These are phyloP conservation scores for Prinsepia uniflora DNA, from an alignment of 306 rosid genomes.

Conservation along the genomic window DNA sequence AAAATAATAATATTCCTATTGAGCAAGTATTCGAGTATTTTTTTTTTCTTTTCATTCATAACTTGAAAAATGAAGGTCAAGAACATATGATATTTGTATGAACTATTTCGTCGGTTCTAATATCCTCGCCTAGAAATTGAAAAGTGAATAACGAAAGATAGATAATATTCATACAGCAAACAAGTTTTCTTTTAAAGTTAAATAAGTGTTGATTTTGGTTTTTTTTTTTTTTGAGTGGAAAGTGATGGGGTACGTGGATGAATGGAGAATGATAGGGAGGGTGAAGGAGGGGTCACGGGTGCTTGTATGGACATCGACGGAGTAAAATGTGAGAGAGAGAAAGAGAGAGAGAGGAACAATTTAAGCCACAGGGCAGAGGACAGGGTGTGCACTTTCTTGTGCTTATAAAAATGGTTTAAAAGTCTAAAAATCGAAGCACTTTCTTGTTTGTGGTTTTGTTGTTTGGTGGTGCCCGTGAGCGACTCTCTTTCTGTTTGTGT, in stretches of 20 bases:
- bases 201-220: conserved; percentile 12
- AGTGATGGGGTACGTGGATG: conserved; percentile 34
- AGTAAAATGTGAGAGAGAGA: conserved; percentile 34
- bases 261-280: conserved; percentile 13
- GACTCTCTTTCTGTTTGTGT: conserved; percentile 45
- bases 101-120: too few species aligned
- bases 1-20: too few species aligned
- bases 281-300: conserved; percentile 79
- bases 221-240: conserved; percentile 35
- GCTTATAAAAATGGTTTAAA: conserved; percentile 30
- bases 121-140: too few species aligned
- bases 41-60: too few species aligned
- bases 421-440: conserved; percentile 17
- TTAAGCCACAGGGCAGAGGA: conserved; percentile 34
- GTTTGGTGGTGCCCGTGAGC: conserved; percentile 72
- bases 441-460: conserved; percentile 29
- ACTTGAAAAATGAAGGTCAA: too few species aligned
- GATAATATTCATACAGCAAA: too few species aligned
- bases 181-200: neutral
- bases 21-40: neutral
- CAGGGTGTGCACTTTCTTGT: conserved; percentile 37
- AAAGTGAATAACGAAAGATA: too few species aligned
- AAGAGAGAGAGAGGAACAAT: conserved; percentile 27
- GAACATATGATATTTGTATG: too few species aligned
- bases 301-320: conserved; percentile 31